Base-by-base conservation (phyloP, 352 stramenopile species). In the Globisporangium paroecandrum region DNA sequence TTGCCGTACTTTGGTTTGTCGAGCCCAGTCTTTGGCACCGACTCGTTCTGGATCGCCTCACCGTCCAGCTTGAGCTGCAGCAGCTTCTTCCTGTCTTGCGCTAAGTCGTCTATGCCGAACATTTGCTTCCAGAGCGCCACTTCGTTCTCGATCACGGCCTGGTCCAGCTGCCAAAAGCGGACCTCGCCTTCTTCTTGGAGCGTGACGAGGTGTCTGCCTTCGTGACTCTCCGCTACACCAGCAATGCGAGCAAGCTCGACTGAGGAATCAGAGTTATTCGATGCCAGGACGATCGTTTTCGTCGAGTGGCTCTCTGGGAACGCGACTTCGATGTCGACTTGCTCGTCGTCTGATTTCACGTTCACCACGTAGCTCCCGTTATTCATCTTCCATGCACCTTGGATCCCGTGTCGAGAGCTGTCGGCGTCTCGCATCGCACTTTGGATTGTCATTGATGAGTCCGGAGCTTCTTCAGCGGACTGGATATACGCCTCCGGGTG, bases 1-100 rank as follows among this genome's bases (percentile, higher is more conserved):
- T 98, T 98, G 47, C 96, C 95, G 68, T 97, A 78, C 73, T 99
- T 99, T 0, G 96, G 95, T 15, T 72, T 51, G 36, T 87, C 74
- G 0, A 95, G 63, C 5, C 80, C 88, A 4, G 88, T 96, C 56
- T 80, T 87, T 1, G 89, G 87, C 0, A 69, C 79, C 20, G 86
- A 95, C 58, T 77, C 75, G 7, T 68, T 70, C 12, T 71, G 69
- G 1, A 75, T 68, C 43, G 75, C 65, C 6, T 72, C 66, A 1
- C 82, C 82, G 57, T 89, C 63, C 10, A 89, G 54, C 67, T 89
- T 89, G 46, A 91, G 71, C 24, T 83, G 49, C 10, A 91, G 62
- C n/a, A 27, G 38, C 6, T 43, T 41, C 4, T 46, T 51, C 3
- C 18, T 34, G 2, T 41, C 32, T 4, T 73, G 54, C 27, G 27